Evolutionary conservation across 176 grass and related monocot species (phyloP).

Genomic region (Luzula sylvatica): DNA sequence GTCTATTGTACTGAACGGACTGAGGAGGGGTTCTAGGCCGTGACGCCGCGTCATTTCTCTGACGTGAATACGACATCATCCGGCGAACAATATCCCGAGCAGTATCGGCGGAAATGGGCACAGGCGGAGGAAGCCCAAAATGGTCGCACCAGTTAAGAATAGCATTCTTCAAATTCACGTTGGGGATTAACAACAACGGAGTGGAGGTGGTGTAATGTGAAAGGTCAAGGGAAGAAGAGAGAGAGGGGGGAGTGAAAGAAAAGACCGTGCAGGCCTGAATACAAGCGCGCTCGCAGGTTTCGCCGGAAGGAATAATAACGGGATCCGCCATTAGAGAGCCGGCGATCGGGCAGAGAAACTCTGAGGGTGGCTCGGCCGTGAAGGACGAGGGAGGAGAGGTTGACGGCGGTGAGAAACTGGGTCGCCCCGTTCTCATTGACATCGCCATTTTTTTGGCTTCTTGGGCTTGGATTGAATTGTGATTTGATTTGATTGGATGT

Average conservation of each 20-base stretch:
- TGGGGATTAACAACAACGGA: constrained; percentile 57
- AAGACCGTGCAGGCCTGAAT: constrained; percentile 72
- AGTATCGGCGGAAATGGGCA: constrained; percentile 39
- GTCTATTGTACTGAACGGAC: neutral
- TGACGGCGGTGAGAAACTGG: neutral
- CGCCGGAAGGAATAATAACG: constrained; percentile 40
- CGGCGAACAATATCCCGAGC: constrained; percentile 55
- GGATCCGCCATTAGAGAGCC: constrained; percentile 80
- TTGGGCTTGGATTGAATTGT: neutral
- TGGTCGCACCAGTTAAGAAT: constrained; percentile 84
- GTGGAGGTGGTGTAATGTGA: constrained; percentile 12
- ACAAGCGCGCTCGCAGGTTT: constrained; percentile 83
- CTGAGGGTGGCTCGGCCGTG: constrained; percentile 43
- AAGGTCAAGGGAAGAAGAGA: constrained; percentile 26
- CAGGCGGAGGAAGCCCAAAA: constrained; percentile 37
- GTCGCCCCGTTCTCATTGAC: constrained; percentile 31
- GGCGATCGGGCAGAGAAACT: constrained; percentile 94
- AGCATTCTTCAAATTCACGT: constrained; percentile 58
- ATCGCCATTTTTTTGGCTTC: constrained; percentile 13
- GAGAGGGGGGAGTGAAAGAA: constrained; percentile 41
- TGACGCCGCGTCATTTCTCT: constrained; percentile 3
- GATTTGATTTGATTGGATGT: neutral
- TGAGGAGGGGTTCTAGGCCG: neutral
- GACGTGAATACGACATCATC: constrained; percentile 34
- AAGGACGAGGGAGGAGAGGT: constrained; percentile 26